phyloP scores from a whole-genome alignment of 2,329 filamentous ascomycete genomes.

The Exophiala phaeomuriformis region DNA sequence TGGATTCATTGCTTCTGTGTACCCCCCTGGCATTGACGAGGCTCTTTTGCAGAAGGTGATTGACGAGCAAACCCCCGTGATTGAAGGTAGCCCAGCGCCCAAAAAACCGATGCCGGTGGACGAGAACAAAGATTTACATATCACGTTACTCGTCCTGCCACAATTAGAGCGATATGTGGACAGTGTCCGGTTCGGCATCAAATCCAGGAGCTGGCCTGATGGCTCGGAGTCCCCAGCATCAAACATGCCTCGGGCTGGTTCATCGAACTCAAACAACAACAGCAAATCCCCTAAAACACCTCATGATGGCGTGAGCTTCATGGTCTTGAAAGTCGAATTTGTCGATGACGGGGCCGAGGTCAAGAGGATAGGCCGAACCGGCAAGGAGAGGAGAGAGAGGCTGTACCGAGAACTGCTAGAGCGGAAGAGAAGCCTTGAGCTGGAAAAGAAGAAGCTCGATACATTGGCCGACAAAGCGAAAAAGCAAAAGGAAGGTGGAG shows the following conservation, averaged over 20 bases:
- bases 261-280: conserved; percentile 29
- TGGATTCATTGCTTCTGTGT: conserved; percentile 86
- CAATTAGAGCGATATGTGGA: conserved; percentile 67
- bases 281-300: conserved; percentile 37
- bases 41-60: conserved; percentile 55
- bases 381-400: conserved; percentile 44
- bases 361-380: conserved; percentile 41
- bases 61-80: conserved; percentile 41
- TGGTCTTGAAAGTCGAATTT: conserved; percentile 74
- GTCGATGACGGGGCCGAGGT: conserved; percentile 60
- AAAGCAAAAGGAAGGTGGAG: conserved; percentile 3
- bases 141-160: conserved; percentile 78
- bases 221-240: not conserved
- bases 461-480: not conserved
- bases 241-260: not conserved
- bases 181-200: conserved; percentile 70
- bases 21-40: conserved; percentile 69
- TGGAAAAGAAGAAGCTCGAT: conserved; percentile 19
- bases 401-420: conserved; percentile 36
- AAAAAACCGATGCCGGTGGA: conserved; percentile 46
- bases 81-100: conserved; percentile 41
- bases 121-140: conserved; percentile 68
- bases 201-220: conserved; percentile 63
- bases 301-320: conserved; percentile 86
- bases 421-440: conserved; percentile 17